Conservation (phyloP, 2,329 filamentous ascomycete genomes). For the Cladophialophora psammophila region DNA sequence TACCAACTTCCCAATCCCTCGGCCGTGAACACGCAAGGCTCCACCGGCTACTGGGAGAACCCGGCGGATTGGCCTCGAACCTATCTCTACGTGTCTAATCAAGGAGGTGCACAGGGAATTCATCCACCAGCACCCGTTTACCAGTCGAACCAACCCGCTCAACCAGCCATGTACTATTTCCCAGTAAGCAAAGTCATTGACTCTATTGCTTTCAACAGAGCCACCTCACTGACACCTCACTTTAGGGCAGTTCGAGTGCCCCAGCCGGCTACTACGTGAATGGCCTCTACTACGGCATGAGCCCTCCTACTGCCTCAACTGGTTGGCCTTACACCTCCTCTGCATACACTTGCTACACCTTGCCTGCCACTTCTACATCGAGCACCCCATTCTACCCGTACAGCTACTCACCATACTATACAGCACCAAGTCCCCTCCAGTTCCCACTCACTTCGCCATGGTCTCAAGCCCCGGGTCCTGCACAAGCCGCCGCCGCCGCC, state of each 20-base stretch:
- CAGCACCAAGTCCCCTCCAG: constrained; percentile 28
- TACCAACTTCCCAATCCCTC: constrained; percentile 36
- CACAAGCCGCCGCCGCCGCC: constrained; percentile 38
- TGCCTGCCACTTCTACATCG: constrained; percentile 31
- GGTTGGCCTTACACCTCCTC: constrained; percentile 40
- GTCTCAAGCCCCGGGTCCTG: constrained; percentile 26
- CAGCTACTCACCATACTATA: constrained; percentile 37
- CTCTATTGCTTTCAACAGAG: not conserved
- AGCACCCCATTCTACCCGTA: constrained; percentile 24
- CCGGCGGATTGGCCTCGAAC: constrained; percentile 38
- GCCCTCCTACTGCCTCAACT: constrained; percentile 30
- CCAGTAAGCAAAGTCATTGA: constrained; percentile 22
- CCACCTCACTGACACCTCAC: constrained; percentile 24
- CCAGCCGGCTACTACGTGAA: constrained; percentile 38
- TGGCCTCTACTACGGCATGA: constrained; percentile 35
- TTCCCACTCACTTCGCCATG: constrained; percentile 22
- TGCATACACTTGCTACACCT: constrained; percentile 36
- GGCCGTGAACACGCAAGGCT: constrained; percentile 25
- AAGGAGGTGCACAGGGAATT: constrained; percentile 38
- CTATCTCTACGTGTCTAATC: constrained; percentile 37
- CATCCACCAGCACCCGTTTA: constrained; percentile 40
- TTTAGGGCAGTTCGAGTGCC: constrained; percentile 31
- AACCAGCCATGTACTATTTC: constrained; percentile 37
- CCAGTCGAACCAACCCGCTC: constrained; percentile 32
- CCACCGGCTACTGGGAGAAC: constrained; percentile 32